These are phyloP conservation scores for Aurinia saxatilis DNA, from an alignment of 345 rosid genomes.

Conservation along the genomic window DNA sequence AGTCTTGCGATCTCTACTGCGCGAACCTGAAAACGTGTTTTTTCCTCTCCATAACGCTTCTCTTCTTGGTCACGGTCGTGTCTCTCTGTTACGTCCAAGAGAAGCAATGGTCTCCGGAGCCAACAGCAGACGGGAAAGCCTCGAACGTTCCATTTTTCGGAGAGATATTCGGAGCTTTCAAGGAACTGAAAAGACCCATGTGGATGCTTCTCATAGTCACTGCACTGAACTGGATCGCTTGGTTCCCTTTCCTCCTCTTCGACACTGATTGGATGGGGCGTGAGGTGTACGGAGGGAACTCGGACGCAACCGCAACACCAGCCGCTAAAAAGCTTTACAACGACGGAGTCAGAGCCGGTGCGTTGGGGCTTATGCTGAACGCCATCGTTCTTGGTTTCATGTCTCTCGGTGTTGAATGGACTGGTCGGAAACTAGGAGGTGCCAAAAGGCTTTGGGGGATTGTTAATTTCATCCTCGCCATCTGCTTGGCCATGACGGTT, in stretches of 20 bases:
- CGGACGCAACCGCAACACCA: constrained; percentile 19
- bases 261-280: constrained; percentile 96
- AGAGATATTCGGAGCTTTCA: constrained; percentile 43
- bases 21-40: constrained; percentile 87
- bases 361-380: constrained; percentile 75
- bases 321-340: constrained; percentile 33
- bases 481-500: constrained; percentile 48
- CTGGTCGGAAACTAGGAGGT: constrained; percentile 42
- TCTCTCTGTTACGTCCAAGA: constrained; percentile 49
- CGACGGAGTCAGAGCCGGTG: constrained; percentile 67
- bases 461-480: constrained; percentile 58
- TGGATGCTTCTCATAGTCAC: constrained; percentile 72
- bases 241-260: constrained; percentile 82
- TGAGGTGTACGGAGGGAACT: constrained; percentile 77
- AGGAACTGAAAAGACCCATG: constrained; percentile 52
- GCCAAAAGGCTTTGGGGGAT: constrained; percentile 60
- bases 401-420: constrained; percentile 47
- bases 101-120: constrained; percentile 28
- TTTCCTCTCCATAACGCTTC: constrained; percentile 53
- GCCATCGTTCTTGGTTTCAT: constrained; percentile 62
- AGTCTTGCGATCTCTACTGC: constrained; percentile 67
- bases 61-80: constrained; percentile 30
- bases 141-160: constrained; percentile 24
- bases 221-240: constrained; percentile 76
- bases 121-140: constrained; percentile 4